A percentile compares a stretch with the other conserved stretches of the same genome.
Evolutionary conservation across 75 land plant genomes (phyloP).

Genomic region (Adiantum capillusveneris): DNA sequence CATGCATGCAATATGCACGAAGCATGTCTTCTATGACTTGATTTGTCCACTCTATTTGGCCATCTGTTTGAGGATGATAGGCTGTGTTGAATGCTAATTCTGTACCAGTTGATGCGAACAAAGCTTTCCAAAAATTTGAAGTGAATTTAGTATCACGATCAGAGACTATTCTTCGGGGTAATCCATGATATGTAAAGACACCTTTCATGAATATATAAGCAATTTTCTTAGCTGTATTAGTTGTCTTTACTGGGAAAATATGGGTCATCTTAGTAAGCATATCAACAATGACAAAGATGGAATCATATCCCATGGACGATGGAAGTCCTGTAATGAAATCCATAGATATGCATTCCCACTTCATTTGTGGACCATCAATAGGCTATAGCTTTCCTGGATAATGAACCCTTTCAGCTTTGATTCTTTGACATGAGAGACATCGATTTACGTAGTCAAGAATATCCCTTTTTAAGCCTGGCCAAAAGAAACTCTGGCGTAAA

Average conservation of each 20-base stretch:
- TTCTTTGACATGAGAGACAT: constrained; percentile 22
- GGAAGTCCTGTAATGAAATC: constrained; percentile 30
- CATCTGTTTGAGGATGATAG: constrained; percentile 22
- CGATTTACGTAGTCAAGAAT: constrained; percentile 6
- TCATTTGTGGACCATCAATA: too few relatives aligned
- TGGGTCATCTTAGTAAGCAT: constrained; percentile 28
- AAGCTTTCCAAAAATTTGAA: constrained; percentile 18
- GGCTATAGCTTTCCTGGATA: constrained; percentile 12
- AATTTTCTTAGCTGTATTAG: constrained; percentile 6
- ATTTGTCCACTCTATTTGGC: constrained; percentile 14
- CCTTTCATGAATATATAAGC: constrained; percentile 16
- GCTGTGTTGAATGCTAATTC: constrained; percentile 2
- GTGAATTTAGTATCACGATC: constrained; percentile 23
- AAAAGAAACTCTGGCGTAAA: constrained; percentile 6
- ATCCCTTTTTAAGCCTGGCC: constrained; percentile 16
- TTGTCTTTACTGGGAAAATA: constrained; percentile 13
- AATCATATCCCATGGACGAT: not conserved
- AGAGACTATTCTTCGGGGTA: too few relatives aligned
- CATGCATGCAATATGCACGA: not conserved
- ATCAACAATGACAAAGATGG: constrained; percentile 39
- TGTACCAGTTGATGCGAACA: not conserved
- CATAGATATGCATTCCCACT: too few relatives aligned
- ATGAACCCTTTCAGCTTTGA: constrained; percentile 21
- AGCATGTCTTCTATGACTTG: constrained; percentile 23
- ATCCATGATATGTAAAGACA: not conserved